phyloP scores from a whole-genome alignment of 164 flowering plant species.

The Umbellularia californica region DNA sequence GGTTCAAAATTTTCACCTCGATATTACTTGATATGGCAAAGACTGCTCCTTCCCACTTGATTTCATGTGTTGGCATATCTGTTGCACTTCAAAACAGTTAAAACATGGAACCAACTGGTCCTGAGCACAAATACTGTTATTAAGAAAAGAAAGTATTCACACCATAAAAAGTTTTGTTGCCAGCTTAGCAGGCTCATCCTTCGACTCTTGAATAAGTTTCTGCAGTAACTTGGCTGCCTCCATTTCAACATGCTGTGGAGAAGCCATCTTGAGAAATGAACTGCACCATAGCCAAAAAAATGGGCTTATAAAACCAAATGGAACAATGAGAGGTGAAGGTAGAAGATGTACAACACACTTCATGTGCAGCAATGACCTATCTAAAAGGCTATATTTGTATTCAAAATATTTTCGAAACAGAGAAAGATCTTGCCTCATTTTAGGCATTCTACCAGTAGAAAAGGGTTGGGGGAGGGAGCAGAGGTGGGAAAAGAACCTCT shows the following conservation, averaged over 20 bases:
- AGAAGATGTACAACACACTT: not conserved
- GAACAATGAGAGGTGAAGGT: not conserved
- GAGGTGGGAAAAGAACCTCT: too few species aligned
- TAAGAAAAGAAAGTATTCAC: conserved; percentile 18
- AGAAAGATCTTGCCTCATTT: too few species aligned
- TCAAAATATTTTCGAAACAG: too few species aligned
- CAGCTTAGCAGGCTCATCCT: conserved; percentile 86
- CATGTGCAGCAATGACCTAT: not conserved
- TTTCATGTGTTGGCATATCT: conserved; percentile 98
- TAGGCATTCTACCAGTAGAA: too few species aligned
- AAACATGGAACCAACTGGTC: not conserved
- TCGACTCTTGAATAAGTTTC: conserved; percentile 93
- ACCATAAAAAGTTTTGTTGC: conserved; percentile 94
- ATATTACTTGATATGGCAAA: conserved; percentile 97
- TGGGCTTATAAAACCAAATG: not conserved
- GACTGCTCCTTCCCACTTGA: conserved; percentile 95
- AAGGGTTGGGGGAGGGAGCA: too few species aligned
- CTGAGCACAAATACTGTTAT: not conserved
- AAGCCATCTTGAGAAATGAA: conserved; percentile 46
- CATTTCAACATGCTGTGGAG: conserved; percentile 75
- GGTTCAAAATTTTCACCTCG: conserved; percentile 42
- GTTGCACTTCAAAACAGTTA: conserved; percentile 13
- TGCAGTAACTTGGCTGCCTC: conserved; percentile 98
- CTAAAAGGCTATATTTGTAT: too few species aligned
- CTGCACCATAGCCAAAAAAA: conserved; percentile 8